Base-by-base conservation (phyloP, 1,139 yeast genomes). In the Geotrichum fermentans region DNA sequence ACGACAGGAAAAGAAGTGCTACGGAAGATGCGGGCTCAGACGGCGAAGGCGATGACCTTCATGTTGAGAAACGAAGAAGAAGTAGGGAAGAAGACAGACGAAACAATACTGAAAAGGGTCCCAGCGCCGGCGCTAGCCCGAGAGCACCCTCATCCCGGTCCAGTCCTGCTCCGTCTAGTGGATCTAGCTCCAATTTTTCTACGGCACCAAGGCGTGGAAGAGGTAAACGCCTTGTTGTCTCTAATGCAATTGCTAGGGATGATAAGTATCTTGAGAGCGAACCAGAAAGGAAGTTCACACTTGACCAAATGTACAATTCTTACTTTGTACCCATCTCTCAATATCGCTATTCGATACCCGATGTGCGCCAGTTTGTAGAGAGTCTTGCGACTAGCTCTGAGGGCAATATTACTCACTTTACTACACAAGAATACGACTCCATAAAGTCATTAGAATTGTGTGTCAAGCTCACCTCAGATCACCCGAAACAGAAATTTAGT, bases 401-500 rank as follows among this genome's bases (percentile, higher is more conserved):
- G 5, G 41, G 41, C 16, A 17, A 24, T 14, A 16, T 32, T 18
- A 42, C 46, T 0, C 49, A 52, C 30, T 48, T 58, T 8, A 45
- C 59, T 1, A 33, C 50, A 3, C 55, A 58, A 55, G 67, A 64
- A 45, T 63, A 53, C 51, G 47, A 52, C 10, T 51, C 55, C 16
- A 55, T 57, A 21, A 56, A 56, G 37, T 60, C 60, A 17, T 62
- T 63, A 3, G 55, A 55, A 28, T 52, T 69, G 1, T 42, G 57
- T 13, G 68, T 73, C 22, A 77, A 73, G 58, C 67, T 74, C 1
- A 73, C 77, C 46, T 68, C 77, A 1, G 87, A 81, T 47, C 75
- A 74, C 50, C 74, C 77, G 34, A 79, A 80, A 56, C 77, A 77
- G 50, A 79, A 79, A 59, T 87, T 84, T 58, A 78, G 80, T 40